phyloP scores from a whole-genome alignment of 1,284 basidiomycete species.

The Ustilago trichophora region DNA sequence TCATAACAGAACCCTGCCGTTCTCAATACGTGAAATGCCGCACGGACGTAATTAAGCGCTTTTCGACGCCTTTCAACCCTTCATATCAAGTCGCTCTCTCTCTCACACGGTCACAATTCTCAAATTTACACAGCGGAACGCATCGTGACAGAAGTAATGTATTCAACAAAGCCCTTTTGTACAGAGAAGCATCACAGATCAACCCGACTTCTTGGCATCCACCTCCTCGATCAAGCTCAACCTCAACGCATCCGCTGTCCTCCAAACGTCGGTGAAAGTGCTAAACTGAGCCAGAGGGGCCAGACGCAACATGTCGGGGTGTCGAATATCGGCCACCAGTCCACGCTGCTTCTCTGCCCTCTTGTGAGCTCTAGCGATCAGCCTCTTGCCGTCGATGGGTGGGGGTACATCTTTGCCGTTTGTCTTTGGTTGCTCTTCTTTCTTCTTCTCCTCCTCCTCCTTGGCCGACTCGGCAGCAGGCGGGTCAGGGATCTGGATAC shows the following conservation, averaged over 20 bases:
- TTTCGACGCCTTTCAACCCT: too few relatives aligned
- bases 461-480: background rate
- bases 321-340: conserved; percentile 57
- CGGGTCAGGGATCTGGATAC: conserved; percentile 51
- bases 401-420: conserved; percentile 48
- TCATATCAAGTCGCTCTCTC: too few relatives aligned
- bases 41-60: too few relatives aligned
- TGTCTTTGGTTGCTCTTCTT: conserved; percentile 2
- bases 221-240: conserved; percentile 41
- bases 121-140: too few relatives aligned
- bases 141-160: too few relatives aligned
- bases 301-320: conserved; percentile 60
- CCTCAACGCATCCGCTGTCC: conserved; percentile 50
- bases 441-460: background rate
- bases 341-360: conserved; percentile 51
- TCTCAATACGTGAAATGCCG: too few relatives aligned
- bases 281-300: conserved; percentile 63
- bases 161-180: too few relatives aligned
- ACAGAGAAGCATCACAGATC: too few relatives aligned
- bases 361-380: conserved; percentile 53
- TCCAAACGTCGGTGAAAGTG: conserved; percentile 58
- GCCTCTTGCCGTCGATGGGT: conserved; percentile 40
- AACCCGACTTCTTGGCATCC: conserved; percentile 9
- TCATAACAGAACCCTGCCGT: too few relatives aligned
- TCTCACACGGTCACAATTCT: too few relatives aligned